phyloP scores from a whole-genome alignment of 345 rosid species.

The Euphorbia lathyris region DNA sequence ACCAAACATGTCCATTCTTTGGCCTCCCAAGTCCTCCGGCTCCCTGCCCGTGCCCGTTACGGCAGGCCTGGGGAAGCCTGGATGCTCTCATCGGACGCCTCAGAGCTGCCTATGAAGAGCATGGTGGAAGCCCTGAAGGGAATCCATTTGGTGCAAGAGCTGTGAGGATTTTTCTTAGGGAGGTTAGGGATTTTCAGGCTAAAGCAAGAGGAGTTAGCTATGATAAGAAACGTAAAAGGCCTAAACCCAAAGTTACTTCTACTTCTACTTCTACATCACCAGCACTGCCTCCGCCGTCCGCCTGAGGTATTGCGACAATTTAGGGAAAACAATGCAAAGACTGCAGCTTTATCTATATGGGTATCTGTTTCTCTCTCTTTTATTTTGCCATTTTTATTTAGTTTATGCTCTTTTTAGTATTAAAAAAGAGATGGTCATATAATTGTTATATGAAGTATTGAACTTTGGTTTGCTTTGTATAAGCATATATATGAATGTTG shows the following conservation, averaged over 20 bases:
- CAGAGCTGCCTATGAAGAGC: conserved; percentile 90
- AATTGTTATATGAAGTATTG: background rate
- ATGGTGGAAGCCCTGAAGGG: conserved; percentile 77
- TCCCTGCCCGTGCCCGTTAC: conserved; percentile 87
- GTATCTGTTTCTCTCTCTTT: background rate
- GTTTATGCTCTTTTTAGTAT: background rate
- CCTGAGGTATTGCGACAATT: too few relatives aligned
- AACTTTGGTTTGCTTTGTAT: conserved; percentile 16
- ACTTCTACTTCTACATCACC: background rate
- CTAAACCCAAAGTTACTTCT: conserved; percentile 28
- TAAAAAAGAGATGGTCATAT: conserved; percentile 8
- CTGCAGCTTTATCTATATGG: conserved; percentile 8
- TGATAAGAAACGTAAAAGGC: conserved; percentile 78
- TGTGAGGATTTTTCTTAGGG: conserved; percentile 75
- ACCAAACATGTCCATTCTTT: conserved; percentile 80
- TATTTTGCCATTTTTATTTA: background rate
- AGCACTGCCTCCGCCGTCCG: background rate
- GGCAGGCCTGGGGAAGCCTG: conserved; percentile 97
- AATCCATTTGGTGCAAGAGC: conserved; percentile 91
- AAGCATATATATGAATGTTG: conserved; percentile 2
- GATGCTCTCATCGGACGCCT: conserved; percentile 97
- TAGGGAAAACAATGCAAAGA: background rate
- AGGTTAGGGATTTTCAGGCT: conserved; percentile 90
- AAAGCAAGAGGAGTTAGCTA: conserved; percentile 94
- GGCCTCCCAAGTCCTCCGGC: conserved; percentile 88